Evolutionary conservation across 148 eudicot genomes (phyloP), one percentile per base, ranked within the genome.

Genomic region (Camellia granthamiana): DNA sequence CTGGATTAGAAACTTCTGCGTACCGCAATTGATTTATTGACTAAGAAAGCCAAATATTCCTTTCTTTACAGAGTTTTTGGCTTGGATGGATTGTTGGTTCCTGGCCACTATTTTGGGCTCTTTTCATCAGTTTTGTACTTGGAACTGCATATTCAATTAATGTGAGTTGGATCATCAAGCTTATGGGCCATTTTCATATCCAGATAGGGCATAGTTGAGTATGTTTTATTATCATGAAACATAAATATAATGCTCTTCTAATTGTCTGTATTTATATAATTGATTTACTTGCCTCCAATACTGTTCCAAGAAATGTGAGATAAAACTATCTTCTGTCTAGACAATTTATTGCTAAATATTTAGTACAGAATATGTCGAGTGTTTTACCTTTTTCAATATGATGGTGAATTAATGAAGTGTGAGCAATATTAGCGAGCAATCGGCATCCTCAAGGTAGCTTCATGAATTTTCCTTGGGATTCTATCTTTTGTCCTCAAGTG

Each of bases 61-160:
- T 70, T 64, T 38, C 3, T 74, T 43, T 67, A 67, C 93, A 95
- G 99, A 95, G 99, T 84, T 93, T 95, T 83, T 92, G 89, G 92
- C 83, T 95, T 81, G 93, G 95, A 80, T 89, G 89, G 74, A 52
- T 86, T 83, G 91, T 92, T 56, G 93, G 97, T 75, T 95, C 99
- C 8, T 86, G 91, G 97, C 99, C 99, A 49, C 88, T 95, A 64
- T 89, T 93, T 85, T 95, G 93, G 93, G 99, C 99, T 83, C 92
- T 95, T 75, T 90, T 84, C 77, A 74, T 95, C 87, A 95, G 99
- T 85, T 95, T 95, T 81, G 21, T 91, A 56, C 95, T 95, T 78
- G 99, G 99, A 69, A 95, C 99, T 80, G 99, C 99, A 79, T 95
- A 95, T 79, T 95, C 99, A 47, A 87, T 93, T 65, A 84, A 95